These are phyloP conservation scores for Gracilaria gracilis DNA, from an alignment of 23 red algal genomes.

Conservation along the genomic window DNA sequence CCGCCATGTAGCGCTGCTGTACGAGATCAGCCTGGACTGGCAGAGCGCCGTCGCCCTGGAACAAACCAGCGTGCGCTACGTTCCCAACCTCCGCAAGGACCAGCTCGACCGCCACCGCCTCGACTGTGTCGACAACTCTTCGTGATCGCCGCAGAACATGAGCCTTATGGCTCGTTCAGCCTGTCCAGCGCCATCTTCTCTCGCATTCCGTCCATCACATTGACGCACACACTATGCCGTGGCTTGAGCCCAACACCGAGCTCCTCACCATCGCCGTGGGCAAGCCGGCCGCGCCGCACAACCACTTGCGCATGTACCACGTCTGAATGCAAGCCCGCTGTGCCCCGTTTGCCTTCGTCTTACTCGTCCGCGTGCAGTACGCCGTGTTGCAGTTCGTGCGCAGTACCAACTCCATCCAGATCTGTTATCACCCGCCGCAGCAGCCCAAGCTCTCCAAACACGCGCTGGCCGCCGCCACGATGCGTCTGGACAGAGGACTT, in stretches of 20 bases:
- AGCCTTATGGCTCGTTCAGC: background rate
- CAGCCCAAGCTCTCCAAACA: background rate
- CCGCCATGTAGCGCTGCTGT: background rate
- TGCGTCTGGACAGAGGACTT: background rate
- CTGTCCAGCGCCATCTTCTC: background rate
- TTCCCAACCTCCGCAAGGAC: background rate
- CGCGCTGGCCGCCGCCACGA: background rate
- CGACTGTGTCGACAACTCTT: no score
- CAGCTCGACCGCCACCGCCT: background rate
- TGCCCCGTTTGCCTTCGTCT: constrained; percentile 1
- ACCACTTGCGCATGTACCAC: background rate
- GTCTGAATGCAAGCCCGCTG: background rate
- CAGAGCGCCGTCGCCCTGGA: background rate
- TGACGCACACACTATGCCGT: background rate
- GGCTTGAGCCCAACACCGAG: background rate
- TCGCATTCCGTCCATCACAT: background rate
- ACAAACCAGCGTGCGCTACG: background rate
- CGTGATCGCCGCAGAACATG: constrained; percentile 10
- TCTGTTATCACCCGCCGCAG: background rate
- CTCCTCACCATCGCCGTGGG: background rate
- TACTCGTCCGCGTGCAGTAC: background rate
- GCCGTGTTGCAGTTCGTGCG: background rate
- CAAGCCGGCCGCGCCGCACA: background rate
- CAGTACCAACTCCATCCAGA: background rate
- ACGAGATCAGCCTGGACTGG: background rate